Percentiles rank a stretch among this genome's conserved stretches.
Evolutionary conservation across 2,329 filamentous ascomycete species (phyloP).

Genomic region (Nothopassalora personata): DNA sequence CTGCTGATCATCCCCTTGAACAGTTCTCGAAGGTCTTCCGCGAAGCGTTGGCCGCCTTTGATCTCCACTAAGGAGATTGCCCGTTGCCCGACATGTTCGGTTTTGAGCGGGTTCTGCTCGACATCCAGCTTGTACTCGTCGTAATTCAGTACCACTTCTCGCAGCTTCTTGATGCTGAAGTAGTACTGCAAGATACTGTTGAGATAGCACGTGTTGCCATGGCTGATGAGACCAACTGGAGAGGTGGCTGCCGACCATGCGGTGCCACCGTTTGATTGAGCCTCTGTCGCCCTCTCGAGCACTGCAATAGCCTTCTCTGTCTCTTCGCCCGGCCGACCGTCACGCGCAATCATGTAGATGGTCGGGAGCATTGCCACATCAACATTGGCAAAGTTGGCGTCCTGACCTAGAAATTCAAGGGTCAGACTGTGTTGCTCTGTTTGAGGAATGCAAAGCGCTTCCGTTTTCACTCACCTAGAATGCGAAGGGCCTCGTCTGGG

Average conservation of each 20-base stretch:
- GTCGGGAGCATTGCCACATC: constrained; percentile 21
- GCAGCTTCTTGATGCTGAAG: constrained; percentile 77
- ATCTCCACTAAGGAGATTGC: constrained; percentile 44
- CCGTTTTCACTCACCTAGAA: background rate
- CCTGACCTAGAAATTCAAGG: constrained; percentile 31
- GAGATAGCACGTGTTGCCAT: constrained; percentile 96
- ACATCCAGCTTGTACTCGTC: constrained; percentile 65
- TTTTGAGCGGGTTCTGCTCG: constrained; percentile 56
- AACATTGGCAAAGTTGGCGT: constrained; percentile 5
- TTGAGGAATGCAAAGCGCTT: too few species aligned
- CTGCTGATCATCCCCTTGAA: constrained; percentile 36
- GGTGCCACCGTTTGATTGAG: constrained; percentile 9
- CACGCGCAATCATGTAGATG: constrained; percentile 22
- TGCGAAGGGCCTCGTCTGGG: constrained; percentile 47
- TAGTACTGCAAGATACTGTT: constrained; percentile 96
- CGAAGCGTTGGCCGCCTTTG: constrained; percentile 33
- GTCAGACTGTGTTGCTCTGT: constrained; percentile 18
- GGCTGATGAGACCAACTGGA: constrained; percentile 84
- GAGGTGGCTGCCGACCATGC: constrained; percentile 37
- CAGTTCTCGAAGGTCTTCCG: constrained; percentile 30
- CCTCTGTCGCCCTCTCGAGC: constrained; percentile 22
- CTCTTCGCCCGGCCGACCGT: constrained; percentile 26
- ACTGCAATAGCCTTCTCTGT: constrained; percentile 32
- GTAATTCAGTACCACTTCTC: constrained; percentile 73
- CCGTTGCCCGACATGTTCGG: constrained; percentile 71